phyloP scores from a whole-genome alignment of 352 stramenopile genomes.

The Pythium dissotocum region DNA sequence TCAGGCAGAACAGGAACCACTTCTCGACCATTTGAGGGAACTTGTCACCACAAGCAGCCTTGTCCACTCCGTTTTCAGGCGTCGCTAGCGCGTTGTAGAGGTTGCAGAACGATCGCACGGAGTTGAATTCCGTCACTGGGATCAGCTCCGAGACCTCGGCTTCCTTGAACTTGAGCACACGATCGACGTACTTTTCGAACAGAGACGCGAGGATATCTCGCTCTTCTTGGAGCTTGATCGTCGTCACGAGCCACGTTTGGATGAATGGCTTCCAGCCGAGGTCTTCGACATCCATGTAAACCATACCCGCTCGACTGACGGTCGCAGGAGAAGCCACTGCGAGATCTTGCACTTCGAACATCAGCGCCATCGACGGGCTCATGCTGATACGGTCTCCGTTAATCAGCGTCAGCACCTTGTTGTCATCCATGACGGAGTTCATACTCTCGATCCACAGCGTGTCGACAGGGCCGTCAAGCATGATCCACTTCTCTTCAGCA shows the following conservation, averaged over 20 bases:
- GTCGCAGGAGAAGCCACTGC: constrained; percentile 93
- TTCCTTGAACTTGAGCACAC: constrained; percentile 65
- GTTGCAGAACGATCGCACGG: constrained; percentile 84
- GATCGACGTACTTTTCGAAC: constrained; percentile 86
- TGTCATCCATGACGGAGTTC: constrained; percentile 90
- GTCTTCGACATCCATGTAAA: constrained; percentile 92
- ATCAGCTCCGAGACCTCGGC: constrained; percentile 74
- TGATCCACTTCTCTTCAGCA: constrained; percentile 87
- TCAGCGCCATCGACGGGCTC: constrained; percentile 84
- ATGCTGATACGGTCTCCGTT: constrained; percentile 89
- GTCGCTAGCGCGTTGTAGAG: constrained; percentile 81
- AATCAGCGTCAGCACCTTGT: constrained; percentile 86
- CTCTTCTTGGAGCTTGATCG: constrained; percentile 62
- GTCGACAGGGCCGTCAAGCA: constrained; percentile 86
- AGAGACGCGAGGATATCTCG: constrained; percentile 62
- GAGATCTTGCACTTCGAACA: constrained; percentile 96
- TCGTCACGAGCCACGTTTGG: constrained; percentile 70
- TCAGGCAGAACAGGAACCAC: constrained; percentile 86
- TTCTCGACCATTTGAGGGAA: constrained; percentile 72
- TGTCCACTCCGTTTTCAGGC: constrained; percentile 69
- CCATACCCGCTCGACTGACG: constrained; percentile 92
- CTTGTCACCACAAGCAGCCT: constrained; percentile 60
- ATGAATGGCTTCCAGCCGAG: constrained; percentile 82
- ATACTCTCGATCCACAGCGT: constrained; percentile 91
- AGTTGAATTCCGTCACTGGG: constrained; percentile 79